Conservation (phyloP, 805 yeast genomes). For the Zygosaccharomyces bisporus region DNA sequence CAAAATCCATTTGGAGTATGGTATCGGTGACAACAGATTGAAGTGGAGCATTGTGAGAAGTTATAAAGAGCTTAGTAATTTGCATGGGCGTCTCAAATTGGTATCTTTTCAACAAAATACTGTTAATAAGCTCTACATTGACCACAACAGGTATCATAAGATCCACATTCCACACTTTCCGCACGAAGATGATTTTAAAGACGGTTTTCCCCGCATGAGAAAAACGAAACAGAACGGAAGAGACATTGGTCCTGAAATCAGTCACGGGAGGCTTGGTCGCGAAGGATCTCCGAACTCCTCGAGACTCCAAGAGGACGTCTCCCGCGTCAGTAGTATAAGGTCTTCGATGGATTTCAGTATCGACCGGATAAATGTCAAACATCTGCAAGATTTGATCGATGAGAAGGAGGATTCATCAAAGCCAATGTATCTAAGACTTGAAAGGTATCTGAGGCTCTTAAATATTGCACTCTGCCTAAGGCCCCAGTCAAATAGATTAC, state of each 20-base stretch:
- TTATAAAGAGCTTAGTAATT: conserved; percentile 62
- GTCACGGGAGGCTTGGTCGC: neutral
- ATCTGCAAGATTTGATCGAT: conserved; percentile 29
- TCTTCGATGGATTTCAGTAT: conserved; percentile 20
- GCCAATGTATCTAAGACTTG: conserved; percentile 43
- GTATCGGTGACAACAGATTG: conserved; percentile 72
- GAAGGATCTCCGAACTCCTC: conserved; percentile 2
- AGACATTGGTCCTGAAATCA: neutral
- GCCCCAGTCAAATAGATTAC: conserved; percentile 77
- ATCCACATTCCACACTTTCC: conserved; percentile 34
- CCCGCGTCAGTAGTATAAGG: conserved; percentile 15
- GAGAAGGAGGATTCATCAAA: conserved; percentile 26
- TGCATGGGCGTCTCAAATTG: conserved; percentile 66
- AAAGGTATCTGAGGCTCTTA: conserved; percentile 62
- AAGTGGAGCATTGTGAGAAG: conserved; percentile 77
- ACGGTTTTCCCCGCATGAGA: conserved; percentile 8
- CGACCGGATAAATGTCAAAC: conserved; percentile 28
- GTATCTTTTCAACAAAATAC: conserved; percentile 44
- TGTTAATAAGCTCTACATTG: conserved; percentile 28
- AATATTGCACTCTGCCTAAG: conserved; percentile 57
- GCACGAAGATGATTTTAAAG: conserved; percentile 21
- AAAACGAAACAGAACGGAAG: conserved; percentile 4
- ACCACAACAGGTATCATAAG: conserved; percentile 24
- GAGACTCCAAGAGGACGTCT: conserved; percentile 3
- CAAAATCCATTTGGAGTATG: conserved; percentile 80